phyloP scores from a whole-genome alignment of 139 green algal genomes.

The Nannochloris sp. region DNA sequence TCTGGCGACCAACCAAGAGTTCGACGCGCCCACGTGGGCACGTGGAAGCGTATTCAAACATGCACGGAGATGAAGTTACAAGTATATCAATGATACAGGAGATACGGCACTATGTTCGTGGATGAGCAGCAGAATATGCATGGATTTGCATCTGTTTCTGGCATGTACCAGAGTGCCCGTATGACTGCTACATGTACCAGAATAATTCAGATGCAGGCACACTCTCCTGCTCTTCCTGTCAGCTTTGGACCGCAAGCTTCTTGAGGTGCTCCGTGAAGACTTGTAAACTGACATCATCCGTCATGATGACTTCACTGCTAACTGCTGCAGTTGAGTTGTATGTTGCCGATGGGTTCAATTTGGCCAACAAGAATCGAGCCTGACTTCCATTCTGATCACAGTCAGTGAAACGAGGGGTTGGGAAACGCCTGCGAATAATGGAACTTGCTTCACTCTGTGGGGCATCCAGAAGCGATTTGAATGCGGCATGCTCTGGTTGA shows the following conservation, averaged over 20 bases:
- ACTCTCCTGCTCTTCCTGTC: conserved; percentile 28
- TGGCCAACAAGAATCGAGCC: conserved; percentile 93
- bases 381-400: conserved; percentile 93
- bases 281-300: conserved; percentile 76
- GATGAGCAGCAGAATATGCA: too few relatives aligned
- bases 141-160: too few relatives aligned
- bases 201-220: conserved; percentile 18
- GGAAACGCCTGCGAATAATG: conserved; percentile 74
- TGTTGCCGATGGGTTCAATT: conserved; percentile 90
- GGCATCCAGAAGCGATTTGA: conserved; percentile 71
- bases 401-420: conserved; percentile 83
- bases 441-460: conserved; percentile 49
- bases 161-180: too few relatives aligned
- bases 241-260: conserved; percentile 77
- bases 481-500: conserved; percentile 82
- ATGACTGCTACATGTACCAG: conserved; percentile 19
- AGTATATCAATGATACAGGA: too few relatives aligned
- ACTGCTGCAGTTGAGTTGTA: conserved; percentile 59
- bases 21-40: background rate
- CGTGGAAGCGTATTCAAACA: too few relatives aligned
- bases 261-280: conserved; percentile 30
- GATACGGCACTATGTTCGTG: too few relatives aligned
- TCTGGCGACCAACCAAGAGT: background rate
- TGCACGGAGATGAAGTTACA: too few relatives aligned
- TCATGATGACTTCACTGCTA: conserved; percentile 89